These are phyloP conservation scores for Plantago rigida DNA, from an alignment of 305 asterid genomes.

Conservation along the genomic window DNA sequence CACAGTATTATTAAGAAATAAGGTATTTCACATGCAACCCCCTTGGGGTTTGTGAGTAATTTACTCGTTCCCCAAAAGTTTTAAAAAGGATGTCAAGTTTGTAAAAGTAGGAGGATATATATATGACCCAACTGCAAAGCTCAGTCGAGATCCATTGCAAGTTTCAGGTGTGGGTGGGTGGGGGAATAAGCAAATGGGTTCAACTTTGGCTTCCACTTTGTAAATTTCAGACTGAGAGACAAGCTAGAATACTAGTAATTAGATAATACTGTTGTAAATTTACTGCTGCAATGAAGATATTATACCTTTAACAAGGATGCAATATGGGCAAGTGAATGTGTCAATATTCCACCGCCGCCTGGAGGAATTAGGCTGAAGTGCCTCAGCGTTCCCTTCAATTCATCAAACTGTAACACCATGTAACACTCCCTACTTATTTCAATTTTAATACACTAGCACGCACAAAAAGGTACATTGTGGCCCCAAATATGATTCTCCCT, in stretches of 20 bases:
- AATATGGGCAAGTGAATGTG: constrained; percentile 71
- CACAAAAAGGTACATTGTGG: too few species aligned
- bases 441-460: too few species aligned
- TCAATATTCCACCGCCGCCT: constrained; percentile 77
- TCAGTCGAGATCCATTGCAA: too few species aligned
- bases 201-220: too few species aligned
- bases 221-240: too few species aligned
- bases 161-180: too few species aligned
- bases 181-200: too few species aligned
- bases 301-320: constrained; percentile 77
- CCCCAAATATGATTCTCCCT: too few species aligned
- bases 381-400: constrained; percentile 66
- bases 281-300: constrained; percentile 14
- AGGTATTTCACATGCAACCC: neutral
- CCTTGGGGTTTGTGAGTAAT: neutral
- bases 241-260: neutral
- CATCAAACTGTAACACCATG: constrained; percentile 53
- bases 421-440: constrained; percentile 12
- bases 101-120: too few species aligned
- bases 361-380: constrained; percentile 79
- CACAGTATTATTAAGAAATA: neutral
- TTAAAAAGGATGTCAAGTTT: too few species aligned
- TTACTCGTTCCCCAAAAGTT: too few species aligned
- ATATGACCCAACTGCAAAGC: too few species aligned
- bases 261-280: neutral